These are phyloP conservation scores for Dothistroma pini DNA, from an alignment of 2,329 filamentous ascomycete genomes.

Conservation along the genomic window DNA sequence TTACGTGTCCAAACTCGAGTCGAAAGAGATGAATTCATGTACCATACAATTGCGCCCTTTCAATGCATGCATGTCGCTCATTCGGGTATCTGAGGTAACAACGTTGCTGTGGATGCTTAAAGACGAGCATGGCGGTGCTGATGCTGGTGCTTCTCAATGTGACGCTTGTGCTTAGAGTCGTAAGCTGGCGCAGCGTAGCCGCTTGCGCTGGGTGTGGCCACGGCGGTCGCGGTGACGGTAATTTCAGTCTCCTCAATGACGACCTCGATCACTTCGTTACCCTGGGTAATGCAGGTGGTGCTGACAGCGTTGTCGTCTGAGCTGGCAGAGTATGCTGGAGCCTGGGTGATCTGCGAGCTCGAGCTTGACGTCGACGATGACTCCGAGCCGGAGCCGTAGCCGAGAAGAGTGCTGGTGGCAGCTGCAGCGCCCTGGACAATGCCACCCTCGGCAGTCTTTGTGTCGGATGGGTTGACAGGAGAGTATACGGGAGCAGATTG, in stretches of 20 bases:
- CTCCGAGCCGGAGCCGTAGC: neutral
- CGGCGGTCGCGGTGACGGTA: slow-evolving; percentile 38
- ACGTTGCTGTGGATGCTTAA: neutral
- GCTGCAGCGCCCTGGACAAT: slow-evolving; percentile 19
- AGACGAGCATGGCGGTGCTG: slow-evolving; percentile 16
- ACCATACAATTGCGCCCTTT: neutral
- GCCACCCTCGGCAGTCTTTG: slow-evolving; percentile 25
- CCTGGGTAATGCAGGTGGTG: slow-evolving; percentile 43
- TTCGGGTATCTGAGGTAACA: neutral
- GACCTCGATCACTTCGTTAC: slow-evolving; percentile 44
- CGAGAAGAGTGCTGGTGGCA: neutral
- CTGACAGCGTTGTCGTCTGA: slow-evolving; percentile 31
- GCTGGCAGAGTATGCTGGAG: slow-evolving; percentile 27
- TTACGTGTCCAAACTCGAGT: slow-evolving; percentile 2
- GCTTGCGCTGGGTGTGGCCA: neutral
- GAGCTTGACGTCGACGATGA: neutral
- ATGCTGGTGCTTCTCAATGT: slow-evolving; percentile 30
- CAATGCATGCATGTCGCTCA: slow-evolving; percentile 1
- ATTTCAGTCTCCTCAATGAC: slow-evolving; percentile 44
- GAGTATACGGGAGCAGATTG: slow-evolving; percentile 24
- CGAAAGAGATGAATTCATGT: neutral
- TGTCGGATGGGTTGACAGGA: slow-evolving; percentile 24
- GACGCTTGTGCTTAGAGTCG: slow-evolving; percentile 27
- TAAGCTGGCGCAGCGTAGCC: slow-evolving; percentile 18
- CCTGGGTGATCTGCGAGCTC: slow-evolving; percentile 13